phyloP scores from a whole-genome alignment of 2,329 filamentous ascomycete species.

The Rhexocercosporidium sp. region DNA sequence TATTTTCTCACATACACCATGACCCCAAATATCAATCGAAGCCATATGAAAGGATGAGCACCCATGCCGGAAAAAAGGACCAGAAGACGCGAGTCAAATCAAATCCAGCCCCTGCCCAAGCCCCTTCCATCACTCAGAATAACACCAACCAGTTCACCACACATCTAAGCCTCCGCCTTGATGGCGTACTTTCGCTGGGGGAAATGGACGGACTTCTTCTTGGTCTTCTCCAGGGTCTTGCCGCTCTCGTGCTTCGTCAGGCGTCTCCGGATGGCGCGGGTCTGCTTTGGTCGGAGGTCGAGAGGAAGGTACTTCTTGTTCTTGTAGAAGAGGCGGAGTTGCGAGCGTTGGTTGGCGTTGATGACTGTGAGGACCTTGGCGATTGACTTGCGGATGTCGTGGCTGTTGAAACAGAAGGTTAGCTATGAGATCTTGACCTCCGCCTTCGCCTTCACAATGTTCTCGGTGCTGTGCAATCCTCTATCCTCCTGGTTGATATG shows the following conservation, averaged over 20 bases:
- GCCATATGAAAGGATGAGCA: conserved; percentile 31
- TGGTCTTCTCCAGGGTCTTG: conserved; percentile 87
- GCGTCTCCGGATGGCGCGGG: conserved; percentile 94
- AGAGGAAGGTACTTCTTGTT: conserved; percentile 99
- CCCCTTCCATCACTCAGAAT: background rate
- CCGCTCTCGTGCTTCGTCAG: conserved; percentile 90
- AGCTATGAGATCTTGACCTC: background rate
- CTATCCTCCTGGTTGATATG: background rate
- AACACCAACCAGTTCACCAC: too few species aligned
- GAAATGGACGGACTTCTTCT: conserved; percentile 96
- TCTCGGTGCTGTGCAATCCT: too few species aligned
- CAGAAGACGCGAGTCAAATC: conserved; percentile 23
- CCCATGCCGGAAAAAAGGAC: conserved; percentile 31
- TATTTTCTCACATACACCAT: conserved; percentile 43
- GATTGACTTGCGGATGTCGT: conserved; percentile 99
- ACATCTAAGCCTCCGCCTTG: conserved; percentile 61
- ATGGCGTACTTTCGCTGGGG: conserved; percentile 98
- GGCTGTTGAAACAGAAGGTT: conserved; percentile 57
- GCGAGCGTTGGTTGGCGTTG: conserved; percentile 98
- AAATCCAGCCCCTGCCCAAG: conserved; percentile 26
- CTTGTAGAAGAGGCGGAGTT: conserved; percentile 99
- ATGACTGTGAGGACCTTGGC: conserved; percentile 98
- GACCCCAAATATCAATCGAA: conserved; percentile 31
- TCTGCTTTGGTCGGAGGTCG: conserved; percentile 98
- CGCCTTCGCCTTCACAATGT: background rate